These are phyloP conservation scores for Mariannaea elegans DNA, from an alignment of 2,329 filamentous ascomycete genomes.

Conservation along the genomic window DNA sequence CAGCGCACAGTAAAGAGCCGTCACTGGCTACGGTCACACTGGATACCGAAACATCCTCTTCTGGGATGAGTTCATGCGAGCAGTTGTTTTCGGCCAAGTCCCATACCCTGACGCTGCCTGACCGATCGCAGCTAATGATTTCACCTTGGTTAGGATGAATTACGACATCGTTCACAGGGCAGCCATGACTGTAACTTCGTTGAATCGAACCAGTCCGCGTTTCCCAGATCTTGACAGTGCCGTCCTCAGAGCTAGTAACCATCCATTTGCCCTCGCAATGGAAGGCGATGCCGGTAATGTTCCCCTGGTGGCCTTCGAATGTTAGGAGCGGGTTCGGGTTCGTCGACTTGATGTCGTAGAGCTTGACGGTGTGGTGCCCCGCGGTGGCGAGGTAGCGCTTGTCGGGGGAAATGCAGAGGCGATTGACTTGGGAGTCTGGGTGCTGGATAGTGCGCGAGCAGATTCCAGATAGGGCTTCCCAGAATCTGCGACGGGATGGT, in stretches of 20 bases:
- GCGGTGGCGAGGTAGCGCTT: slow-evolving; percentile 94
- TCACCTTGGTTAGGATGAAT: slow-evolving; percentile 99
- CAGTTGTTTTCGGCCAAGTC: slow-evolving; percentile 97
- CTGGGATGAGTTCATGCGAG: slow-evolving; percentile 93
- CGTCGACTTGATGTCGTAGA: slow-evolving; percentile 98
- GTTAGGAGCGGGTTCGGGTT: slow-evolving; percentile 93
- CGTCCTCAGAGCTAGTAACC: slow-evolving; percentile 97
- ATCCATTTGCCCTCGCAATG: slow-evolving; percentile 99
- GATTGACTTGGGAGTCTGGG: slow-evolving; percentile 97
- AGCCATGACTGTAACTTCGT: slow-evolving; percentile 90
- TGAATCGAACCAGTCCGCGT: slow-evolving; percentile 86
- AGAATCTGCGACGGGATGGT: slow-evolving; percentile 71
- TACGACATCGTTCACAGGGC: slow-evolving; percentile 96
- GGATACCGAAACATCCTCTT: slow-evolving; percentile 92
- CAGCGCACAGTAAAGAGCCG: slow-evolving; percentile 89
- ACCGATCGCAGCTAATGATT: slow-evolving; percentile 94
- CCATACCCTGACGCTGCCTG: slow-evolving; percentile 94
- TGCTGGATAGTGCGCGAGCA: slow-evolving; percentile 98
- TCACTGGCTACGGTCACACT: slow-evolving; percentile 97
- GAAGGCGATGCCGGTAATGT: slow-evolving; percentile 96
- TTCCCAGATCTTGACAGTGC: slow-evolving; percentile 97
- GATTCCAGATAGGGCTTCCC: slow-evolving; percentile 97
- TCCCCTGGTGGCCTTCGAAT: slow-evolving; percentile 95
- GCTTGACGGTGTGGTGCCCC: slow-evolving; percentile 85
- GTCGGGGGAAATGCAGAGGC: slow-evolving; percentile 97